These are phyloP conservation scores for Ramaria sp. DNA, from an alignment of 768 basidiomycete species.

Conservation along the genomic window DNA sequence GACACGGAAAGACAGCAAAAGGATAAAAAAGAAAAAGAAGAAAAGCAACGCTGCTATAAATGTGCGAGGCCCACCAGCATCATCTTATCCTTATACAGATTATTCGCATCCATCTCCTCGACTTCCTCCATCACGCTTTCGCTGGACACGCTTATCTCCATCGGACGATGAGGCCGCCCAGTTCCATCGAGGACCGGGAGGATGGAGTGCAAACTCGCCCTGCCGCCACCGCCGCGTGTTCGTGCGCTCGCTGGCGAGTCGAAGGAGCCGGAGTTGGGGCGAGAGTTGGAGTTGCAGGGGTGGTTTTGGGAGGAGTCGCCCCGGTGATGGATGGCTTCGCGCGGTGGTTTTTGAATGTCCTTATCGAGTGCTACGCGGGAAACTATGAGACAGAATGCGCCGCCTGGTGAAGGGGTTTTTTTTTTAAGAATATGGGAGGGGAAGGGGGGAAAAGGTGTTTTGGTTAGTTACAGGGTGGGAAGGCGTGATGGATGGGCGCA, in stretches of 20 bases:
- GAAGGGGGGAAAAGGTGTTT: too few relatives aligned
- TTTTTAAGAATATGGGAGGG: too few relatives aligned
- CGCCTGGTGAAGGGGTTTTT: too few relatives aligned
- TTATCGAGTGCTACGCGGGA: background rate
- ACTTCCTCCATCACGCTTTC: background rate
- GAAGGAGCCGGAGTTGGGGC: too few relatives aligned
- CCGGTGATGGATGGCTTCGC: background rate
- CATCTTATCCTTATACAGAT: conserved; percentile 1
- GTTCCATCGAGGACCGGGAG: background rate
- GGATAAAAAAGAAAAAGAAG: background rate
- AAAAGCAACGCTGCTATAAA: background rate
- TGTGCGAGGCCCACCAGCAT: background rate
- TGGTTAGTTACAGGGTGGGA: too few relatives aligned
- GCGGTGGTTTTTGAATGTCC: background rate
- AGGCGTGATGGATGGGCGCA: too few relatives aligned
- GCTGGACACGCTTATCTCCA: background rate
- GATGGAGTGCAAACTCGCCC: too few relatives aligned
- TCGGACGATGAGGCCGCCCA: background rate
- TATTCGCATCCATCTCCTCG: conserved; percentile 1
- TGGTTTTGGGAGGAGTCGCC: background rate
- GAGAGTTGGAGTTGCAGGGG: too few relatives aligned
- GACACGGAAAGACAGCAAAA: background rate
- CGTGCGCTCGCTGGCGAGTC: too few relatives aligned
- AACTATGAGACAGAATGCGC: conserved; percentile 2
- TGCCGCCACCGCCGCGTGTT: too few relatives aligned